These are phyloP conservation scores for Daphne laureola DNA, from an alignment of 441 rosid species.

Conservation along the genomic window DNA sequence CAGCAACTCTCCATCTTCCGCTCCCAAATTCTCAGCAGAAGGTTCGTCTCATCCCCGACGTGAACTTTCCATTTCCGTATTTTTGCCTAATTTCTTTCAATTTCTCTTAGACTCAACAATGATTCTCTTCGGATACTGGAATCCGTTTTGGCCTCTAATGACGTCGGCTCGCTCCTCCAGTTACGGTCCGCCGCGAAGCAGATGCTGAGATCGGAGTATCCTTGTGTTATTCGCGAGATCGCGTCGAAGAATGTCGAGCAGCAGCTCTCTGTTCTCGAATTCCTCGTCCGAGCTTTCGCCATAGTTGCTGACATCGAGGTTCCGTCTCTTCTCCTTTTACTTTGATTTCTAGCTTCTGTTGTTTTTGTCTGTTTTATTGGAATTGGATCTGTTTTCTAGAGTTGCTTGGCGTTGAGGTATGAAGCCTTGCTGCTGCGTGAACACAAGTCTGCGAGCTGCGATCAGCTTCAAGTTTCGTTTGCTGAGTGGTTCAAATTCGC, in stretches of 20 bases:
- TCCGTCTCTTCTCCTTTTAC: background rate
- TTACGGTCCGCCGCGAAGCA: constrained; percentile 31
- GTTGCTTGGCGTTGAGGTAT: constrained; percentile 63
- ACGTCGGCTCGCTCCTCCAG: constrained; percentile 34
- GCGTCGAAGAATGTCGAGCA: constrained; percentile 29
- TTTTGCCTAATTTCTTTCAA: background rate
- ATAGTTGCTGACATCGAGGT: constrained; percentile 66
- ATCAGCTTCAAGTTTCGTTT: constrained; percentile 42
- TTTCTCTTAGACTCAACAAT: constrained; percentile 43
- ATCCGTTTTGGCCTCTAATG: constrained; percentile 39
- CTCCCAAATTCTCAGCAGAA: constrained; percentile 35
- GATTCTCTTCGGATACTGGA: constrained; percentile 50
- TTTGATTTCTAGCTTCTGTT: background rate
- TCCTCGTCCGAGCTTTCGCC: constrained; percentile 67
- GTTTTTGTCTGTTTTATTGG: background rate
- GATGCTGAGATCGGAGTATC: constrained; percentile 45
- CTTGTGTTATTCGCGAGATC: constrained; percentile 29
- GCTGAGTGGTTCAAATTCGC: constrained; percentile 65
- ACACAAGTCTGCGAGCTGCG: constrained; percentile 30
- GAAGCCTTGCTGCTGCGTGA: constrained; percentile 63
- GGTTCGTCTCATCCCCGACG: constrained; percentile 24
- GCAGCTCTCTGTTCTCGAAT: constrained; percentile 58
- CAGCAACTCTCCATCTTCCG: constrained; percentile 33
- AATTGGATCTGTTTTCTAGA: constrained; percentile 23
- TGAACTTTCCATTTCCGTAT: constrained; percentile 5